These are phyloP conservation scores for Cutaneotrichosporon mucoides DNA, from an alignment of 1,284 basidiomycete species.

Conservation along the genomic window DNA sequence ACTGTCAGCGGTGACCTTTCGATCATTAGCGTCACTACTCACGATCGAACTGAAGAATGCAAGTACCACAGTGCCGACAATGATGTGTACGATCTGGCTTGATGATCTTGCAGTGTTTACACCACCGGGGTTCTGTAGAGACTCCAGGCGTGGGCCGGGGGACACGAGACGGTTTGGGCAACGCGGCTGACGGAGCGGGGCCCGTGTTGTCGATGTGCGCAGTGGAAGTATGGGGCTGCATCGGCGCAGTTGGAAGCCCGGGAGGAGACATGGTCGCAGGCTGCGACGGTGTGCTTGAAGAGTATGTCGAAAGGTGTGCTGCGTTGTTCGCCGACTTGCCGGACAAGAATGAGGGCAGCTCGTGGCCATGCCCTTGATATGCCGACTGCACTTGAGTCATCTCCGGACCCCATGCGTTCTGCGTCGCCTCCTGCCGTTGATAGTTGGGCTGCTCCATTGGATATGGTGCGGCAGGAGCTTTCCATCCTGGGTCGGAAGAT, in stretches of 20 bases:
- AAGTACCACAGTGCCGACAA: slow-evolving; percentile 48
- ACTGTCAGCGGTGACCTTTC: not conserved
- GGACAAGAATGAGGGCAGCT: no score
- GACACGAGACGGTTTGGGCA: slow-evolving; percentile 1
- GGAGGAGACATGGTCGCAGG: no score
- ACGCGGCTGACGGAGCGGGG: not conserved
- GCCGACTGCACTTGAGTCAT: no score
- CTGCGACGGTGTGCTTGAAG: no score
- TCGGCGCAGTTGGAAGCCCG: no score
- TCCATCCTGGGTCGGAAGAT: not conserved
- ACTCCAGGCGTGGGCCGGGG: slow-evolving; percentile 32
- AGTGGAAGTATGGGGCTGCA: no score
- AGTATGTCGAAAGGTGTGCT: no score
- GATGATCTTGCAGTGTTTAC: slow-evolving; percentile 42
- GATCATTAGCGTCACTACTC: not conserved
- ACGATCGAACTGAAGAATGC: slow-evolving; percentile 44
- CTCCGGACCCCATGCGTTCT: no score
- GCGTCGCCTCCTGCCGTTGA: no score
- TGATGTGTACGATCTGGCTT: slow-evolving; percentile 48
- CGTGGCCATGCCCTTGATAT: no score
- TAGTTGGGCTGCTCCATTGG: not conserved
- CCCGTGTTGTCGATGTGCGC: no score
- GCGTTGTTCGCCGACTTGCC: no score
- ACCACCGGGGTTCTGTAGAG: slow-evolving; percentile 31
- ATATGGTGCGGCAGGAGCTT: not conserved